Percentiles rank a stretch among this genome's conserved stretches.
Conservation (phyloP, 2,329 filamentous ascomycete species). For the Aspergillus aculeatus region DNA sequence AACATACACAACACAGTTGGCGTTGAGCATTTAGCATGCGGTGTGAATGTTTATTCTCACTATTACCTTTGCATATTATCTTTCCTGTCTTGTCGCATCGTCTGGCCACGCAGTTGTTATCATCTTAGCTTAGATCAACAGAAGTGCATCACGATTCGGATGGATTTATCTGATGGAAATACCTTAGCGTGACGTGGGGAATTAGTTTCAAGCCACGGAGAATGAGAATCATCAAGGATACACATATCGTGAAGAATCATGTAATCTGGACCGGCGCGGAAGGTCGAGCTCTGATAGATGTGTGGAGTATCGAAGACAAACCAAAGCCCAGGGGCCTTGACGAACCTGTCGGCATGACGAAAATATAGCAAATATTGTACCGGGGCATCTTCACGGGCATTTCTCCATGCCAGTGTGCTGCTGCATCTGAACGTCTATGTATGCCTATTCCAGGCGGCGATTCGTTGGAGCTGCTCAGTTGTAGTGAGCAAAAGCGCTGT, state of each 20-base stretch:
- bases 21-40: conserved; percentile 39
- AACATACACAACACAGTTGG: conserved; percentile 13
- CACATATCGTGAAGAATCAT: background rate
- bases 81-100: conserved; percentile 6
- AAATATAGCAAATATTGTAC: no score
- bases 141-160: conserved; percentile 12
- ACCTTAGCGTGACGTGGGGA: conserved; percentile 12
- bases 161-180: background rate
- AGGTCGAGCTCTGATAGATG: no score
- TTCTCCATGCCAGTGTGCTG: no score
- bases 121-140: conserved; percentile 15
- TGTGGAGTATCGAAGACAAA: no score
- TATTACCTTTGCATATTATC: conserved; percentile 20
- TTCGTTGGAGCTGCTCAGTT: no score
- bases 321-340: no score
- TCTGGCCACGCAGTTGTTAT: conserved; percentile 1
- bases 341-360: no score
- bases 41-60: conserved; percentile 28
- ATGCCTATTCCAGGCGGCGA: no score
- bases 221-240: conserved; percentile 11
- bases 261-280: no score
- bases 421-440: no score
- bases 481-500: no score
- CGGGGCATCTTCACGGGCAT: no score
- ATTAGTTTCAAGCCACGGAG: conserved; percentile 4